Conservation (phyloP, 208 protist genomes). For the Porcisia hertigi region DNA sequence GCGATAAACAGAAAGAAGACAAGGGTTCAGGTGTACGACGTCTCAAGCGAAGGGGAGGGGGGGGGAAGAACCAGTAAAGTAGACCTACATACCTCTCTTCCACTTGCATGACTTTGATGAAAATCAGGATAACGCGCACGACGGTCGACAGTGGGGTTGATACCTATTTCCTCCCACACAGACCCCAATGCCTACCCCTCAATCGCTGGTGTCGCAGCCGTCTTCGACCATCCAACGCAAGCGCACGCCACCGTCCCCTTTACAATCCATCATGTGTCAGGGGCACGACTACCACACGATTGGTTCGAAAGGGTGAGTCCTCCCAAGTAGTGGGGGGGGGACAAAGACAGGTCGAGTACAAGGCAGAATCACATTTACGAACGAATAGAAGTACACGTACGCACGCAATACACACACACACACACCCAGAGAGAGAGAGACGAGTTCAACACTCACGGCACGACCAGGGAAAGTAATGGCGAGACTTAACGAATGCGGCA, state of each 20-base stretch:
- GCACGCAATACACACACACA: background rate
- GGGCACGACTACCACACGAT: no score
- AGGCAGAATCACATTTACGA: no score
- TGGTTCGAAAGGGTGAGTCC: no score
- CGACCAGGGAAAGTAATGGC: background rate
- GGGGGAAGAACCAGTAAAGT: background rate
- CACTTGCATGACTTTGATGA: background rate
- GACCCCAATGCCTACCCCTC: background rate
- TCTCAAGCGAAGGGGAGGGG: background rate
- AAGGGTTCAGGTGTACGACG: background rate
- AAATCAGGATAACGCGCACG: background rate
- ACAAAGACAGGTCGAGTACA: no score
- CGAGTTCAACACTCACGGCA: background rate
- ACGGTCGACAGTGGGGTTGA: background rate
- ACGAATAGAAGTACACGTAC: no score
- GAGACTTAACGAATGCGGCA: background rate
- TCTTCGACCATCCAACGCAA: background rate
- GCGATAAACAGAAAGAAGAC: background rate
- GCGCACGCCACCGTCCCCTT: background rate
- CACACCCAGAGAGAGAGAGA: background rate
- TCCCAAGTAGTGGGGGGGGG: no score
- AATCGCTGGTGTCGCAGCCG: background rate
- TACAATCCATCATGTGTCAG: background rate
- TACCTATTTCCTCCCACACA: background rate
- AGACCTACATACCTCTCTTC: no score